Percentiles rank a stretch among this genome's conserved stretches.
Conservation (phyloP, 306 rosid species). For the Amphicarpaea edgeworthii region DNA sequence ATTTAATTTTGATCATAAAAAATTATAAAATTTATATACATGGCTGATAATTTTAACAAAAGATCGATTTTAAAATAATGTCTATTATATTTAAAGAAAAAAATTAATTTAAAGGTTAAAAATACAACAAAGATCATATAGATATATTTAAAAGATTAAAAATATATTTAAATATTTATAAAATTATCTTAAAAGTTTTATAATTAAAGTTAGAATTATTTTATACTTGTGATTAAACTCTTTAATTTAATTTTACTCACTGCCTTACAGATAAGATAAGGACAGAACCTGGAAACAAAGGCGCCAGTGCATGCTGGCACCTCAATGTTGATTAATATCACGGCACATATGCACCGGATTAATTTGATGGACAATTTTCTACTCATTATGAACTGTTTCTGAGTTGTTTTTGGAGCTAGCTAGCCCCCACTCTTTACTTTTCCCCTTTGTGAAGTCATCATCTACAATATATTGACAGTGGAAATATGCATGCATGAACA, state of each 20-base stretch:
- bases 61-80: too few relatives aligned
- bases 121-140: too few relatives aligned
- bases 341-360: constrained; percentile 41
- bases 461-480: constrained; percentile 22
- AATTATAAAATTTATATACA: too few relatives aligned
- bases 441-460: constrained; percentile 34
- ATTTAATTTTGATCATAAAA: too few relatives aligned
- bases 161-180: too few relatives aligned
- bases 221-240: too few relatives aligned
- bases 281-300: constrained; percentile 34
- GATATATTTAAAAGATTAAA: too few relatives aligned
- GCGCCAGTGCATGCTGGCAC: constrained; percentile 7
- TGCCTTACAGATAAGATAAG: constrained; percentile 41
- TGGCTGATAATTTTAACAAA: too few relatives aligned
- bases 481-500: constrained; percentile 25
- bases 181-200: too few relatives aligned
- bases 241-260: constrained; percentile 7
- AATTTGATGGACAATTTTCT: constrained; percentile 17
- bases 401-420: constrained; percentile 29
- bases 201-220: too few relatives aligned
- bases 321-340: constrained; percentile 25
- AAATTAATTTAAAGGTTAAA: too few relatives aligned
- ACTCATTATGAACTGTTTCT: constrained; percentile 16
- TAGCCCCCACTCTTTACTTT: constrained; percentile 37
- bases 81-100: too few relatives aligned